These are phyloP conservation scores for Pleurotus tuoliensis DNA, from an alignment of 768 basidiomycete genomes.

Conservation along the genomic window DNA sequence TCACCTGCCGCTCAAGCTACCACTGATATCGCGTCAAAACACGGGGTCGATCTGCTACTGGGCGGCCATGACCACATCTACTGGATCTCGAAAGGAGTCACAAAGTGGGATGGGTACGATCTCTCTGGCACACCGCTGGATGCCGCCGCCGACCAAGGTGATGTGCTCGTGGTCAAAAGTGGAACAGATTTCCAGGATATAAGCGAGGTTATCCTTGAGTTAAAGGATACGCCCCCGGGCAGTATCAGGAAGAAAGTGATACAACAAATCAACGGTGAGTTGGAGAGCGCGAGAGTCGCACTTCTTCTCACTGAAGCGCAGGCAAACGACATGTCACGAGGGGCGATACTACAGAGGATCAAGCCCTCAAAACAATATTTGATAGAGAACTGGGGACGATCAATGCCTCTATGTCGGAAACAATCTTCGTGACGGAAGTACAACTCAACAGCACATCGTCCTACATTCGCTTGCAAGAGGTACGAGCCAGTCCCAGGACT, in stretches of 20 bases:
- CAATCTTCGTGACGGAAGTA: conserved; percentile 67
- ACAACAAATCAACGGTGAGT: conserved; percentile 52
- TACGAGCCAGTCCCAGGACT: conserved; percentile 17
- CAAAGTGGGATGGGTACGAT: conserved; percentile 65
- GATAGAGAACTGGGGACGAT: conserved; percentile 65
- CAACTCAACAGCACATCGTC: conserved; percentile 71
- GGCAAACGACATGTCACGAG: conserved; percentile 63
- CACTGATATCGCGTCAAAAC: conserved; percentile 40
- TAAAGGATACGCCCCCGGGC: conserved; percentile 54
- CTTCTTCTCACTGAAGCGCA: conserved; percentile 16
- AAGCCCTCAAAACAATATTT: conserved; percentile 53
- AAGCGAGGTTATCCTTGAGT: conserved; percentile 65
- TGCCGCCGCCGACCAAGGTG: conserved; percentile 67
- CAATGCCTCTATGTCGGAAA: conserved; percentile 61
- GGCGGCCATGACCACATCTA: conserved; percentile 91
- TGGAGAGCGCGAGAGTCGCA: background rate
- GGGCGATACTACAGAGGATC: conserved; percentile 54
- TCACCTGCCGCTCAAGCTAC: conserved; percentile 50
- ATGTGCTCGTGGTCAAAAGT: conserved; percentile 78
- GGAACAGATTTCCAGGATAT: conserved; percentile 88
- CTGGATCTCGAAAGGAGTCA: conserved; percentile 66
- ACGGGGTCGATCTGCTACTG: conserved; percentile 80
- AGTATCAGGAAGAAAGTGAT: conserved; percentile 67
- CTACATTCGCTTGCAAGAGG: conserved; percentile 70
- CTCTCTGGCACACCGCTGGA: conserved; percentile 48